Evolutionary conservation across 176 grass and related monocot genomes (phyloP), one percentile per base, ranked within the genome.

Genomic region (Saccharum spontaneum): DNA sequence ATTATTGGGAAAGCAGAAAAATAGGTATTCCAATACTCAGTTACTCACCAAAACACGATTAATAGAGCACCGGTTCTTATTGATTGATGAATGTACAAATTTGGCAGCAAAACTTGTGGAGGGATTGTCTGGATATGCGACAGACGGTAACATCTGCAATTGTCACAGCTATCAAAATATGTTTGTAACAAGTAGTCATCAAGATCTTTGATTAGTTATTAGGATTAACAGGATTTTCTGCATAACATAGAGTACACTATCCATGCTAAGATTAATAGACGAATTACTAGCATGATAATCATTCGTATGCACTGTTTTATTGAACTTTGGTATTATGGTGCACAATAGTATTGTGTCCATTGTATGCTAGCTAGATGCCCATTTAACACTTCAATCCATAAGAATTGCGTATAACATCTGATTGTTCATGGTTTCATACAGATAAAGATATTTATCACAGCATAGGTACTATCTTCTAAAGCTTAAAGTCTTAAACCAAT

Each of bases 51-150:
- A 69, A 33, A 99, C 97, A 12, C 91, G 85, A 83, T 99, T 99
- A 77, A 99, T 99, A 75, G 97, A 94, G 85, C 97, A 99, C 46
- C 92, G 88, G 79, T 99, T 99, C 90, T 99, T 99, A 61, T 99
- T 99, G 73, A 94, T 99, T 43, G 97, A 99, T 45, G 92, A 94
- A 88, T 99, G 97, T 37, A 99, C 97, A 86, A 99, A 99, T 92
- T 99, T 99, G 82, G 91, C 90, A 72, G 97, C 82, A 94, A 90
- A 96, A 88, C 97, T 99, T 89, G 92, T 92, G 7, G 97, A 99
- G 14, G 97, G 91, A 70, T 96, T 99, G 45, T 99, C 93, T 20
- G 93, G 87, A 87, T 96, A 94, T 48, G 97, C 97, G 63, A 90
- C 93, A 71, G 91, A 88, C 10, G 97, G 97, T 79, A 99, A 80